Evolutionary conservation across 2,329 filamentous ascomycete genomes (phyloP).

Genomic region (Trichoderma sp.): DNA sequence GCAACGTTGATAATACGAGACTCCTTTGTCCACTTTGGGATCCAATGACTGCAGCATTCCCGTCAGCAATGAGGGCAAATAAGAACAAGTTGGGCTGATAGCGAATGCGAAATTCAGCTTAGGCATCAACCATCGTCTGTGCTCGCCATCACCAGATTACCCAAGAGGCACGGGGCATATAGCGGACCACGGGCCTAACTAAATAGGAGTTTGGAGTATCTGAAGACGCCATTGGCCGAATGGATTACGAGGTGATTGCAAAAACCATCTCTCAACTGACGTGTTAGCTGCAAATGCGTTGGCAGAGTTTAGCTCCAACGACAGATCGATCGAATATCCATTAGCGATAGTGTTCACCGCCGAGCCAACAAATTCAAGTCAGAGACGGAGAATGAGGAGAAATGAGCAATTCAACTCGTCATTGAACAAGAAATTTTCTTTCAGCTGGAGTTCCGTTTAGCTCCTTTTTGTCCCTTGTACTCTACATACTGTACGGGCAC

Average conservation of each 20-base stretch:
- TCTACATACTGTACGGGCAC: neutral
- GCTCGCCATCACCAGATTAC: neutral
- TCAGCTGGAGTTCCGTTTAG: neutral
- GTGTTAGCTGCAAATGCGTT: conserved; percentile 6
- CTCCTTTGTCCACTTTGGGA: neutral
- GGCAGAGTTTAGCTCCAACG: neutral
- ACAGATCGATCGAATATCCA: conserved; percentile 6
- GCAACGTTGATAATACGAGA: neutral
- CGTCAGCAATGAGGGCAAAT: neutral
- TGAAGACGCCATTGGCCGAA: neutral
- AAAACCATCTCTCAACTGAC: neutral
- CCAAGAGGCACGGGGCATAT: neutral
- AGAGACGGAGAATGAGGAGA: neutral
- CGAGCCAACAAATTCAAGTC: neutral
- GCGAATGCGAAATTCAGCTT: neutral
- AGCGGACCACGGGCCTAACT: neutral
- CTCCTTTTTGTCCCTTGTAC: neutral
- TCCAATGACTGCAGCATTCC: neutral
- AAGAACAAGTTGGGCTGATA: neutral
- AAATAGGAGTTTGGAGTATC: neutral
- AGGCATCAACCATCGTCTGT: neutral
- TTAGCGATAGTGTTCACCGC: neutral
- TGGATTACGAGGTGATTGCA: neutral
- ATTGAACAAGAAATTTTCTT: neutral
- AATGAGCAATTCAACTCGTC: neutral